Percentiles rank a stretch among this genome's conserved stretches.
phyloP scores from a whole-genome alignment of 192 early-diverging fungal genomes.

The Coemansia sp. region DNA sequence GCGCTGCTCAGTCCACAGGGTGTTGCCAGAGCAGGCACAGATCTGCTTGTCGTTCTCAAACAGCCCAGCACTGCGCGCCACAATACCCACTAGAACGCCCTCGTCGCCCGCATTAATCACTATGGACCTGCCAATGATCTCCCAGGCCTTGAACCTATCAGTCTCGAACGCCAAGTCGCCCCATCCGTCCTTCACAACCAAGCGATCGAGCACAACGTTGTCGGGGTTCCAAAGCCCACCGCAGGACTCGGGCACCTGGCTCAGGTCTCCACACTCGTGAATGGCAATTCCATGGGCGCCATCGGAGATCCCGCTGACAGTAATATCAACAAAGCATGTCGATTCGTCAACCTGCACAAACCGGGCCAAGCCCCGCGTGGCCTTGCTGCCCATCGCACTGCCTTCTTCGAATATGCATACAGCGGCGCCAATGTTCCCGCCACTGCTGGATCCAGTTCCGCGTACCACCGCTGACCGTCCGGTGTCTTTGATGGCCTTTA shows the following conservation, averaged over 20 bases:
- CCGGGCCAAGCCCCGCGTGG: slow-evolving; percentile 66
- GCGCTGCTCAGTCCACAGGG: slow-evolving; percentile 83
- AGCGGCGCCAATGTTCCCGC: slow-evolving; percentile 72
- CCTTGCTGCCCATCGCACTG: slow-evolving; percentile 11
- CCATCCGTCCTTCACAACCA: slow-evolving; percentile 68
- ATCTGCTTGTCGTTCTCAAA: slow-evolving; percentile 90
- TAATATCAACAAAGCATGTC: slow-evolving; percentile 78
- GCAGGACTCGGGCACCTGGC: slow-evolving; percentile 45
- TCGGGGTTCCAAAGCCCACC: slow-evolving; percentile 38
- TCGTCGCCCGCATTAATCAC: slow-evolving; percentile 63
- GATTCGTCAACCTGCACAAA: slow-evolving; percentile 73
- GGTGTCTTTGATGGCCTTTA: slow-evolving; percentile 64
- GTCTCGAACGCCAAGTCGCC: slow-evolving; percentile 75
- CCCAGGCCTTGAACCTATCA: slow-evolving; percentile 77
- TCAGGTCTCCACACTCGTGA: slow-evolving; percentile 79
- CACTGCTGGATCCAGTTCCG: slow-evolving; percentile 63
- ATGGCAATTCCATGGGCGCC: slow-evolving; percentile 70
- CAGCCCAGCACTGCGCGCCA: slow-evolving; percentile 84
- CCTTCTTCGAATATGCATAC: slow-evolving; percentile 86
- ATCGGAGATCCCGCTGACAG: slow-evolving; percentile 65
- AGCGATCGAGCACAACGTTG: slow-evolving; percentile 58
- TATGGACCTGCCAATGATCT: slow-evolving; percentile 85
- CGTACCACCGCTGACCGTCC: slow-evolving; percentile 75
- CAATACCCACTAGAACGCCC: slow-evolving; percentile 69
- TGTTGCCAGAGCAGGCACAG: slow-evolving; percentile 81